Evolutionary conservation across 2,329 filamentous ascomycete genomes (phyloP), one percentile per base, ranked within the genome.

Genomic region (Ascochyta rabiei): DNA sequence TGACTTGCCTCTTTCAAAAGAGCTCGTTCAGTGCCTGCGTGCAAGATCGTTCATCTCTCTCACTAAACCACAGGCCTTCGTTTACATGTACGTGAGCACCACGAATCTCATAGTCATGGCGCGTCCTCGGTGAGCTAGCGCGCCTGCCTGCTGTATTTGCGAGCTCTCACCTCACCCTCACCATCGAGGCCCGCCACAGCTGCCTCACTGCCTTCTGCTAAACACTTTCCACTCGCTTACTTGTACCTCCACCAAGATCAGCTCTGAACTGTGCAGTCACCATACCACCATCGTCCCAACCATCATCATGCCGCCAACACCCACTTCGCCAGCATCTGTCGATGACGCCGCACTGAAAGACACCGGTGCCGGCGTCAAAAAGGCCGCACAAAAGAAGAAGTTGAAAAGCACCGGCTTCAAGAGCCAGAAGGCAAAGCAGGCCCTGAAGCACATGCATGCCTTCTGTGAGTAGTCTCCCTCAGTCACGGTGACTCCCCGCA

Each of bases 391-490:
- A 18, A 63, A 62, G 30, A 61, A 62, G 26, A 48, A 55, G 35
- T 4, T 21, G 2, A 49, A 35, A 13, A 49, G 41, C n/a, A 34
- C 15, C 21, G 52, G 57, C 23, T 43, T 54, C 49, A 71, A 67
- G 57, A 66, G 61, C 40, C 54, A 57, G 30, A 71, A 70, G 13
- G 66, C 70, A 3, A 66, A 55, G 40, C 60, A 48, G 12, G 67
- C 68, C n/a, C 71, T 74, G 67, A 58, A 61, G 38, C 68, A 66
- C 60, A 74, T 75, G 71, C 71, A 74, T 52, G 66, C 63, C 26
- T 75, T 62, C 61, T 74, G 72, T 74, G 52, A 62, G 72, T 72
- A 18, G 13, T 13, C 21, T 40, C 41, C 38, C 18, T 18, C 26
- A 37, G 24, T 41, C 30, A 28, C 34, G 3, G n/a, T 16, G n/a